These are phyloP conservation scores for Plenodomus tracheiphilus DNA, from an alignment of 2,329 filamentous ascomycete species.

Conservation along the genomic window DNA sequence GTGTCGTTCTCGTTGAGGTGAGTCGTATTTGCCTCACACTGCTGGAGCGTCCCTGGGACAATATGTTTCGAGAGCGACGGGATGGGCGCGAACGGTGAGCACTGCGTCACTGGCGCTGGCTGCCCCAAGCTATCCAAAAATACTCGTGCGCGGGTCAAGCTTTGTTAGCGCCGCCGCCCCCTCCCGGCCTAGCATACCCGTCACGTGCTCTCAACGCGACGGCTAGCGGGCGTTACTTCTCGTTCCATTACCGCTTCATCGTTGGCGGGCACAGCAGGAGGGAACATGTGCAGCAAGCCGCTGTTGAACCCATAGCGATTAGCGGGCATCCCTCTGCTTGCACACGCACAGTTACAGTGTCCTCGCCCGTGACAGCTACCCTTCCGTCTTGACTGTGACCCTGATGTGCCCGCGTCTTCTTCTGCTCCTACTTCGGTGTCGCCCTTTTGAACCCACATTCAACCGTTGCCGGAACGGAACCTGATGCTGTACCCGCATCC, in stretches of 20 bases:
- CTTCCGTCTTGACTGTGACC: too few relatives aligned
- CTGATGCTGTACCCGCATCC: background rate
- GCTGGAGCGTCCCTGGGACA: background rate
- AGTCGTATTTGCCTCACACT: background rate
- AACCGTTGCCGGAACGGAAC: too few relatives aligned
- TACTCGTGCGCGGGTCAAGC: background rate
- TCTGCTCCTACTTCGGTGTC: too few relatives aligned
- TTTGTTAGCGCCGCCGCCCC: background rate
- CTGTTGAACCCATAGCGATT: background rate
- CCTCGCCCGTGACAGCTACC: background rate
- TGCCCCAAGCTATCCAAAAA: slow-evolving; percentile 4
- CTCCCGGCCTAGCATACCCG: background rate
- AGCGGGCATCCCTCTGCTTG: background rate
- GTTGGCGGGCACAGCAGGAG: background rate
- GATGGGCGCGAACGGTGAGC: slow-evolving; percentile 7
- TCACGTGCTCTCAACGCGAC: slow-evolving; percentile 5
- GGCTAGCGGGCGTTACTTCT: background rate
- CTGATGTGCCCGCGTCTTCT: too few relatives aligned
- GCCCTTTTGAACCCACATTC: too few relatives aligned
- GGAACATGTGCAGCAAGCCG: background rate
- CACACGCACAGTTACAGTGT: background rate
- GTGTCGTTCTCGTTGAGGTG: background rate
- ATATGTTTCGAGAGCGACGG: too few relatives aligned
- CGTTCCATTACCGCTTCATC: slow-evolving; percentile 15
- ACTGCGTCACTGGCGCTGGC: slow-evolving; percentile 11